Evolutionary conservation across 768 basidiomycete species (phyloP).

Genomic region (Mycena capillaripes): DNA sequence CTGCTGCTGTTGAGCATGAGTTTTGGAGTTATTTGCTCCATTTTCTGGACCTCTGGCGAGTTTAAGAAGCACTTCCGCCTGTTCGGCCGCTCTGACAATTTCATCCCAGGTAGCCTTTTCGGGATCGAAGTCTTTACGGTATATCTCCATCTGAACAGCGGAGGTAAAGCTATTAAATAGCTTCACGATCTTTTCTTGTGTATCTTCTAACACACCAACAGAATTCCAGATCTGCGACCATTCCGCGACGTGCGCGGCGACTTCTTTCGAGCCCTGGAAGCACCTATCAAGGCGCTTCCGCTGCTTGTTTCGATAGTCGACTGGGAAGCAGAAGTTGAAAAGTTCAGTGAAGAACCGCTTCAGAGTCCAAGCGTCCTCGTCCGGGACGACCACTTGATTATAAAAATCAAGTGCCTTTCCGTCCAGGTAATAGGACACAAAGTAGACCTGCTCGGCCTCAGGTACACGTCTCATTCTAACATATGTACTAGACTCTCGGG

Average conservation of each 20-base stretch:
- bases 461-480: slow-evolving; percentile 20
- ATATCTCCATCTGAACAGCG: slow-evolving; percentile 31
- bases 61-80: background rate
- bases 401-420: slow-evolving; percentile 41
- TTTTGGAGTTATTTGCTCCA: too few relatives aligned
- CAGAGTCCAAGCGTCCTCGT: background rate
- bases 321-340: slow-evolving; percentile 47
- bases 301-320: slow-evolving; percentile 35
- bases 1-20: too few relatives aligned
- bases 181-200: slow-evolving; percentile 36
- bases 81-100: background rate
- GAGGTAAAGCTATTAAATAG: slow-evolving; percentile 42
- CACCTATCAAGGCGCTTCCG: background rate
- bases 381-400: background rate
- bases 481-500: background rate
- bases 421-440: slow-evolving; percentile 42
- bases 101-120: slow-evolving; percentile 27
- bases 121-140: slow-evolving; percentile 31
- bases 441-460: slow-evolving; percentile 29
- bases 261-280: slow-evolving; percentile 8
- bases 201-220: slow-evolving; percentile 34
- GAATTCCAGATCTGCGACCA: slow-evolving; percentile 38
- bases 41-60: background rate
- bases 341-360: background rate
- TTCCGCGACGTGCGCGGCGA: slow-evolving; percentile 43